Evolutionary conservation across 192 early-diverging fungal genomes (phyloP).

Genomic region (Borealophlyctis nickersoniae): DNA sequence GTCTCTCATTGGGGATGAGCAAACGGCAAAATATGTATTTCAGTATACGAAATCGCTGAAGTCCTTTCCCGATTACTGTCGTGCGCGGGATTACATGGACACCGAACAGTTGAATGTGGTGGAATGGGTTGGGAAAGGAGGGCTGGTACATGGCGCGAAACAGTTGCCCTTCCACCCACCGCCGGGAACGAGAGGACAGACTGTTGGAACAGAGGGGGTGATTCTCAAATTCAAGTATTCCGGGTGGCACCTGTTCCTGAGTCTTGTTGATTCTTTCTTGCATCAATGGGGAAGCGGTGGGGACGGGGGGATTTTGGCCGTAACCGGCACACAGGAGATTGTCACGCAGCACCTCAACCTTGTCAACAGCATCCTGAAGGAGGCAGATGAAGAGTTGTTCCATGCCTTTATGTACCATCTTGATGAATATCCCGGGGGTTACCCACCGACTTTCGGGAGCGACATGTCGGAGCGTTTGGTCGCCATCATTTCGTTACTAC

Average conservation of each 20-base stretch:
- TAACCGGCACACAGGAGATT: constrained; percentile 15
- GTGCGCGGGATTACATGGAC: constrained; percentile 18
- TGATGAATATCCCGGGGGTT: constrained; percentile 1
- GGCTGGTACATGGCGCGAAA: constrained; percentile 24
- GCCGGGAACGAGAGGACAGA: constrained; percentile 15
- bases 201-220: constrained; percentile 18
- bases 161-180: constrained; percentile 12
- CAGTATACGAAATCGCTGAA: constrained; percentile 29
- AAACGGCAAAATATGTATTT: constrained; percentile 33
- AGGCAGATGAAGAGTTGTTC: constrained; percentile 20
- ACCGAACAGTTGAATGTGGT: constrained; percentile 8
- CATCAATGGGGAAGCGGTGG: constrained; percentile 7
- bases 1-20: constrained; percentile 18
- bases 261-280: constrained; percentile 41
- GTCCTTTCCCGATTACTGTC: constrained; percentile 33
- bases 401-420: constrained; percentile 30
- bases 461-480: constrained; percentile 26
- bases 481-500: constrained; percentile 33
- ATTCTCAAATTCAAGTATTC: constrained; percentile 29
- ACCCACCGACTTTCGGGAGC: constrained; percentile 2
- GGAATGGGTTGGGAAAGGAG: background rate
- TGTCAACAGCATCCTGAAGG: constrained; percentile 33
- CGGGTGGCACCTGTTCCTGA: constrained; percentile 41
- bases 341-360: constrained; percentile 31
- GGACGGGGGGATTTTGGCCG: background rate